A percentile compares a stretch with the other conserved stretches of the same genome.
Conservation (phyloP, 352 stramenopile genomes). For the Pythium brassicae region DNA sequence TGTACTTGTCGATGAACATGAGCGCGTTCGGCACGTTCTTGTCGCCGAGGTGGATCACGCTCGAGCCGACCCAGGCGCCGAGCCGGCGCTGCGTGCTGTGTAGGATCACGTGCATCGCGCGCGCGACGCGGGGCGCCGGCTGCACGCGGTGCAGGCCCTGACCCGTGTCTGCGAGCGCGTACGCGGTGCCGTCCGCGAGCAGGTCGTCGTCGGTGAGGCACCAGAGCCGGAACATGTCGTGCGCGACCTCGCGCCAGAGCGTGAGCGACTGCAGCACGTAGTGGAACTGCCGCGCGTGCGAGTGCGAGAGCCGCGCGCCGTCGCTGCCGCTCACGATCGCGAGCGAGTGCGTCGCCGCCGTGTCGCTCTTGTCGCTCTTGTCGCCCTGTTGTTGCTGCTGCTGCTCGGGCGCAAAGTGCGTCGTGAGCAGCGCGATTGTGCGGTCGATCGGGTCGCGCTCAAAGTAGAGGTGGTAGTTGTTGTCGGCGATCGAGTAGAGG, state of each 20-base stretch:
- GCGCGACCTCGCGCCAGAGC: constrained; percentile 94
- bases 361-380: too few relatives aligned
- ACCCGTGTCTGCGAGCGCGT: constrained; percentile 92
- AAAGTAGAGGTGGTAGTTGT: constrained; percentile 97
- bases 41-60: constrained; percentile 96
- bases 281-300: constrained; percentile 93
- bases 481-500: constrained; percentile 96
- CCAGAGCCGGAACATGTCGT: constrained; percentile 97
- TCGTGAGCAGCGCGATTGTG: constrained; percentile 88
- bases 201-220: constrained; percentile 93
- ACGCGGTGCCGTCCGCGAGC: constrained; percentile 76
- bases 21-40: constrained; percentile 98
- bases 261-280: constrained; percentile 96
- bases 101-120: constrained; percentile 94
- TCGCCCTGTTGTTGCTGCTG: too few relatives aligned
- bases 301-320: constrained; percentile 93
- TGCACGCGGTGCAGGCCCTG: constrained; percentile 95
- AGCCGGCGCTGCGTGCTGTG: constrained; percentile 70
- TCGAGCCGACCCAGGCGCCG: constrained; percentile 90
- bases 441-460: constrained; percentile 96
- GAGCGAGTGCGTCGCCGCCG: constrained; percentile 55
- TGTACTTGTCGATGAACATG: constrained; percentile 99
- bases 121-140: constrained; percentile 88
- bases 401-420: constrained; percentile 86
- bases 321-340: constrained; percentile 92